Percentiles rank a stretch among this genome's conserved stretches.
Conservation (phyloP, 179 eudicot species). For the Monotropa hypopitys region DNA sequence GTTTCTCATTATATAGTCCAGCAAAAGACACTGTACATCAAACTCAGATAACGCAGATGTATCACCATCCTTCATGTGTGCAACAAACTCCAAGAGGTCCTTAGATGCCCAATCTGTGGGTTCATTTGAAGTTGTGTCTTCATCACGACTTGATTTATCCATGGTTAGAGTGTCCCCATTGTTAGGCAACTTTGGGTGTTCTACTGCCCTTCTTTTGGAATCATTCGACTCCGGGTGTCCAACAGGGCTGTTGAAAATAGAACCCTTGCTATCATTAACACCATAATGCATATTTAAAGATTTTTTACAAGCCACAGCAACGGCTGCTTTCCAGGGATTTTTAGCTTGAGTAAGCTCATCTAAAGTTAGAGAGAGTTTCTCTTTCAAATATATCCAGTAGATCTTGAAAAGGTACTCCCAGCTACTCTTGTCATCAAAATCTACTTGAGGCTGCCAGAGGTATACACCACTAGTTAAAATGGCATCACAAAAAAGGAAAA, state of each 20-base stretch:
- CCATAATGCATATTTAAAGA: constrained; percentile 16
- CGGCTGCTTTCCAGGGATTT: constrained; percentile 41
- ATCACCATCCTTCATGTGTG: constrained; percentile 73
- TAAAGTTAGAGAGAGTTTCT: constrained; percentile 43
- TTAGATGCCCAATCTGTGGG: constrained; percentile 64
- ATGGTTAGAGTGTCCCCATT: constrained; percentile 16
- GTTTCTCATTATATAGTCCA: constrained; percentile 68
- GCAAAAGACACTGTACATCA: constrained; percentile 68
- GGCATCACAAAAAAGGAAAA: background rate
- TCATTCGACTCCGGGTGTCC: constrained; percentile 27
- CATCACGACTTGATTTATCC: constrained; percentile 10
- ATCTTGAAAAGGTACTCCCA: constrained; percentile 94
- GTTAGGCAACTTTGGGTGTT: constrained; percentile 18
- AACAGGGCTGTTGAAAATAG: constrained; percentile 10
- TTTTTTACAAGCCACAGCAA: constrained; percentile 21
- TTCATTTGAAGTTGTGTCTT: constrained; percentile 12
- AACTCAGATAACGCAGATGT: constrained; percentile 53
- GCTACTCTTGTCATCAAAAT: constrained; percentile 76
- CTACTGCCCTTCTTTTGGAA: constrained; percentile 31
- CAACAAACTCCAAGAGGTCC: constrained; percentile 73
- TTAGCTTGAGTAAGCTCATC: constrained; percentile 59
- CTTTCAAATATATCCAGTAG: constrained; percentile 74
- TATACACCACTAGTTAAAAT: background rate
- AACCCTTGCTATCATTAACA: constrained; percentile 22
- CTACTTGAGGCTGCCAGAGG: constrained; percentile 51